phyloP scores from a whole-genome alignment of 2,329 filamentous ascomycete genomes.

The Sarocladium strictum region DNA sequence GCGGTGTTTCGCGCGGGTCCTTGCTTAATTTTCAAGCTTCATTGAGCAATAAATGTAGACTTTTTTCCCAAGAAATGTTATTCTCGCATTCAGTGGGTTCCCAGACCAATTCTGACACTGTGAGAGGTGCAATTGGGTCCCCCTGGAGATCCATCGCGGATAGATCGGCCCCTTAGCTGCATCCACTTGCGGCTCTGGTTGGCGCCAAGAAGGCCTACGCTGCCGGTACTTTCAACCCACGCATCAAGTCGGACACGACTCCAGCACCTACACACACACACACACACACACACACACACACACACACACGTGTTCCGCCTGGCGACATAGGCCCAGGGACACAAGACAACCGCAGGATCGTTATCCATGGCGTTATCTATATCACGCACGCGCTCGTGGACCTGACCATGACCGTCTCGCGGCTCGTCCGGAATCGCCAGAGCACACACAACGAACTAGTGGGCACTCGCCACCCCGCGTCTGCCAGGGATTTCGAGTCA shows the following conservation, averaged over 20 bases:
- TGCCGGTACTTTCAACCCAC: slow-evolving; percentile 6
- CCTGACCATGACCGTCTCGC: not conserved
- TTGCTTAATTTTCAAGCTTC: no score
- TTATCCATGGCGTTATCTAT: not conserved
- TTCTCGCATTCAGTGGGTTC: not conserved
- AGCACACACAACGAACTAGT: no score
- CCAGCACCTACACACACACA: no score
- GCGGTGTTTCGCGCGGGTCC: not conserved
- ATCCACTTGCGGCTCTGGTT: slow-evolving; percentile 3
- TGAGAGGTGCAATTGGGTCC: not conserved
- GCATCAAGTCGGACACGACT: no score
- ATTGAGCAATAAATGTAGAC: not conserved
- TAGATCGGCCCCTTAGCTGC: slow-evolving; percentile 5
- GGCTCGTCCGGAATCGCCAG: not conserved
- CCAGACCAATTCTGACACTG: not conserved
- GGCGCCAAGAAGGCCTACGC: not conserved
- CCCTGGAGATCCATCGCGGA: not conserved
- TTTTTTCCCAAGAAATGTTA: not conserved
- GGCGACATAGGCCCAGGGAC: not conserved
- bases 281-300: no score
- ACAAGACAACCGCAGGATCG: not conserved
- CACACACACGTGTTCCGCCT: not conserved
- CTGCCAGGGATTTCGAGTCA: not conserved
- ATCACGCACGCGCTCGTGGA: not conserved
- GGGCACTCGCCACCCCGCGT: no score